phyloP scores from a whole-genome alignment of 371 early-diverging fungal species.

The Rhizopus delemar region DNA sequence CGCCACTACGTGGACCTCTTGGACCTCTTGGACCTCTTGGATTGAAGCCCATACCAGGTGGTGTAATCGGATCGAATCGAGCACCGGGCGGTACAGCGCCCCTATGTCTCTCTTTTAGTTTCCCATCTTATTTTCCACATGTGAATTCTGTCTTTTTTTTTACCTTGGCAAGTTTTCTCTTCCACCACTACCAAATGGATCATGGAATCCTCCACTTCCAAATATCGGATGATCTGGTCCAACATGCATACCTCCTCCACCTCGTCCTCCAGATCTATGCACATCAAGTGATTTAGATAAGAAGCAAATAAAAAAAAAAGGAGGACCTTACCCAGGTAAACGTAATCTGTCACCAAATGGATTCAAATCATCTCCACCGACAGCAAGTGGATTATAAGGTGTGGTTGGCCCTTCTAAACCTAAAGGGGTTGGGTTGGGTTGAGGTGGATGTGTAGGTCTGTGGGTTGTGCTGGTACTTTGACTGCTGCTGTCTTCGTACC shows the following conservation, averaged over 20 bases:
- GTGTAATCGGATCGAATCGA: constrained; percentile 90
- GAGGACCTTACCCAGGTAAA: constrained; percentile 43
- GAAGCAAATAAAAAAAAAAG: not conserved
- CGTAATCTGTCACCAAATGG: constrained; percentile 51
- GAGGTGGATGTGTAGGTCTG: not conserved
- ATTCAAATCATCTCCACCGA: constrained; percentile 64
- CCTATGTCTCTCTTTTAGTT: constrained; percentile 22
- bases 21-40: constrained; percentile 50
- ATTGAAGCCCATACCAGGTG: constrained; percentile 52
- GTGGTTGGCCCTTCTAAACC: not conserved
- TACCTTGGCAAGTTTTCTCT: constrained; percentile 57
- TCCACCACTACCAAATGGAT: constrained; percentile 46
- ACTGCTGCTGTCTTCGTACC: constrained; percentile 31
- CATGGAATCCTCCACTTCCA: constrained; percentile 37
- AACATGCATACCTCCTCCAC: constrained; percentile 83
- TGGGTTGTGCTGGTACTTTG: not conserved
- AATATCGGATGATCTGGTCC: constrained; percentile 94
- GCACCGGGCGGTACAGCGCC: constrained; percentile 93
- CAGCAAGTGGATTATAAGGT: constrained; percentile 44
- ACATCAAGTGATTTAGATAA: not conserved
- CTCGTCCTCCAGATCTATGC: constrained; percentile 9
- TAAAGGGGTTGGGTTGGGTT: not conserved
- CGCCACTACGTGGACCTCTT: constrained; percentile 55
- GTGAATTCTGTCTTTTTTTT: not conserved
- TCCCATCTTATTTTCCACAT: not conserved